Evolutionary conservation across 108 stramenopile species (phyloP).

Genomic region (Bacterosira constricta): DNA sequence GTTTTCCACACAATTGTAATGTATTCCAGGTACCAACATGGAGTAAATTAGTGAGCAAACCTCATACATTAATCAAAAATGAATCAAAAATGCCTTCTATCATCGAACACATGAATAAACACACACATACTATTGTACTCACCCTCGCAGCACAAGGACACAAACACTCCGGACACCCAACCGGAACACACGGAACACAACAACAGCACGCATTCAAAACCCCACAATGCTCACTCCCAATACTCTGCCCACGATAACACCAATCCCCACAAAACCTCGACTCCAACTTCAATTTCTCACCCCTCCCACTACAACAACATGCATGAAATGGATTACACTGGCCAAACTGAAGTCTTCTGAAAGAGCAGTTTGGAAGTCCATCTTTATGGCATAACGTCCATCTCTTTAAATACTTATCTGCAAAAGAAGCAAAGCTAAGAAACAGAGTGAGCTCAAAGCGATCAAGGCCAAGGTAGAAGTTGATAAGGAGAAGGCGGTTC

Average conservation of each 20-base stretch:
- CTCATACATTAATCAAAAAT: neutral
- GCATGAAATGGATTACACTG: conserved; percentile 50
- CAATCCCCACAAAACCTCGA: conserved; percentile 42
- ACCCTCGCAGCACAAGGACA: conserved; percentile 48
- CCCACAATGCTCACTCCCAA: neutral
- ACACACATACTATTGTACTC: conserved; percentile 29
- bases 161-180: conserved; percentile 36
- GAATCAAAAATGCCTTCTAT: neutral
- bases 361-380: too few species aligned
- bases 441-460: too few species aligned
- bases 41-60: neutral
- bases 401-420: too few species aligned
- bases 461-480: too few species aligned
- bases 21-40: neutral
- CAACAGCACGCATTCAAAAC: conserved; percentile 9
- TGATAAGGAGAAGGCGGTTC: too few species aligned
- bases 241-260: conserved; percentile 42
- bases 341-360: too few species aligned
- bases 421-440: too few species aligned
- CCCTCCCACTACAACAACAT: conserved; percentile 57
- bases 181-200: conserved; percentile 37
- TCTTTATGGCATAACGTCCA: too few species aligned
- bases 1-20: neutral
- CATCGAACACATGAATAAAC: neutral
- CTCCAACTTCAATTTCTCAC: conserved; percentile 57